Conservation (phyloP, 2,329 filamentous ascomycete genomes). For the Microcera coccophila region DNA sequence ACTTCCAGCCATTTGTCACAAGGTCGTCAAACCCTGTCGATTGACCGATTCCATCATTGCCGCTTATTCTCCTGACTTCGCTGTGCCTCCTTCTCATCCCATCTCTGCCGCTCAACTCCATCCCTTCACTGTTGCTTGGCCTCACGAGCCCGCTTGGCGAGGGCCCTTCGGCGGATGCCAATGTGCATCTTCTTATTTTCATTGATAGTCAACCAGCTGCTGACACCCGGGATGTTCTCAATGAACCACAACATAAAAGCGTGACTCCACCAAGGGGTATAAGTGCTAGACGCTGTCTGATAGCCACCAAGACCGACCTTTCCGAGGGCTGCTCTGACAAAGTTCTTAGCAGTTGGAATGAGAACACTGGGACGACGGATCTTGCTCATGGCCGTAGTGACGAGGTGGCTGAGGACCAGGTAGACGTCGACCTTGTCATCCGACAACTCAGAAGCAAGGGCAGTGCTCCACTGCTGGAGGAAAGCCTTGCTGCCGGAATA, state of each 20-base stretch:
- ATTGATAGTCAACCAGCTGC: constrained; percentile 43
- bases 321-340: constrained; percentile 72
- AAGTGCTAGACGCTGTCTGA: constrained; percentile 75
- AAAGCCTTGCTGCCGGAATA: constrained; percentile 99
- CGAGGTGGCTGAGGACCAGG: constrained; percentile 85
- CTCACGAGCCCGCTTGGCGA: constrained; percentile 80
- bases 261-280: constrained; percentile 92
- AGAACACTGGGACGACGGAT: constrained; percentile 72
- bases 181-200: constrained; percentile 68
- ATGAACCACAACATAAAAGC: constrained; percentile 83
- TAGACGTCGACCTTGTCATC: constrained; percentile 82
- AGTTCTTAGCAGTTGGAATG: constrained; percentile 76
- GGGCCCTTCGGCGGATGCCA: constrained; percentile 74
- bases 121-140: constrained; percentile 61
- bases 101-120: too few relatives aligned
- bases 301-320: constrained; percentile 81
- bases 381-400: constrained; percentile 97
- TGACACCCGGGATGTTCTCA: constrained; percentile 53
- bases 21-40: too few relatives aligned
- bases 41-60: too few relatives aligned
- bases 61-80: too few relatives aligned
- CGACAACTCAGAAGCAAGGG: constrained; percentile 78
- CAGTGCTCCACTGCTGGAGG: constrained; percentile 90
- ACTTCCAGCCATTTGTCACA: too few relatives aligned
- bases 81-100: background rate